Conservation (phyloP, 179 eudicot species). For the Carnegiea gigantea region DNA sequence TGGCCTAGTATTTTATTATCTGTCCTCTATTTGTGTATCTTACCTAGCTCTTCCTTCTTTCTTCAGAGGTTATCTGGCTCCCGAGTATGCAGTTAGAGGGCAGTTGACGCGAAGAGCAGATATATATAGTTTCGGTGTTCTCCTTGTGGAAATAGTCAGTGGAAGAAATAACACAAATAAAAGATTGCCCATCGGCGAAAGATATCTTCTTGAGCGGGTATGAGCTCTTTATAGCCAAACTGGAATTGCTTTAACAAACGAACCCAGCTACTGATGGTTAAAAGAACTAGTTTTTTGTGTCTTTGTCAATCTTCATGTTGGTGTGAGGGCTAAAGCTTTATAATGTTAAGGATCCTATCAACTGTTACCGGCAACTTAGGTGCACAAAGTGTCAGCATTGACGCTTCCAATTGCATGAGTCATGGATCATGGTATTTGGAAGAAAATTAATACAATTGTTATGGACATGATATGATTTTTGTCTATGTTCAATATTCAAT, state of each 20-base stretch:
- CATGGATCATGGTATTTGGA: neutral
- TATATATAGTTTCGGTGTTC: conserved; percentile 79
- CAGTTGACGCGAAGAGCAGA: conserved; percentile 72
- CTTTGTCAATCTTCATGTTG: neutral
- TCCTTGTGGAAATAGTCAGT: conserved; percentile 65
- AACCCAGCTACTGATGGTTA: neutral
- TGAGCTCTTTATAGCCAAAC: conserved; percentile 1
- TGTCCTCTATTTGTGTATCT: neutral
- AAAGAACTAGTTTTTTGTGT: neutral
- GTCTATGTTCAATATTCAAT: neutral
- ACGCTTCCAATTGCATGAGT: neutral
- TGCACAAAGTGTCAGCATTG: neutral
- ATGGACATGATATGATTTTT: neutral
- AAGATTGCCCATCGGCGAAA: conserved; percentile 59
- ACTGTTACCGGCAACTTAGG: neutral
- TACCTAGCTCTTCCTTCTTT: neutral
- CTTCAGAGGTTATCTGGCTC: conserved; percentile 80
- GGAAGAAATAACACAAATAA: conserved; percentile 69
- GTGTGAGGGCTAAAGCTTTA: neutral
- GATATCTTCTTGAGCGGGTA: conserved; percentile 76
- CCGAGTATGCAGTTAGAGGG: conserved; percentile 80
- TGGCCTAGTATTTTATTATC: neutral
- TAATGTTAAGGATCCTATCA: conserved; percentile 8
- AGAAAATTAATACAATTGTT: neutral
- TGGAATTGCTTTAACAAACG: neutral